Evolutionary conservation across 1,139 yeast genomes (phyloP).

Genomic region (Saccharomyces hybrid): DNA sequence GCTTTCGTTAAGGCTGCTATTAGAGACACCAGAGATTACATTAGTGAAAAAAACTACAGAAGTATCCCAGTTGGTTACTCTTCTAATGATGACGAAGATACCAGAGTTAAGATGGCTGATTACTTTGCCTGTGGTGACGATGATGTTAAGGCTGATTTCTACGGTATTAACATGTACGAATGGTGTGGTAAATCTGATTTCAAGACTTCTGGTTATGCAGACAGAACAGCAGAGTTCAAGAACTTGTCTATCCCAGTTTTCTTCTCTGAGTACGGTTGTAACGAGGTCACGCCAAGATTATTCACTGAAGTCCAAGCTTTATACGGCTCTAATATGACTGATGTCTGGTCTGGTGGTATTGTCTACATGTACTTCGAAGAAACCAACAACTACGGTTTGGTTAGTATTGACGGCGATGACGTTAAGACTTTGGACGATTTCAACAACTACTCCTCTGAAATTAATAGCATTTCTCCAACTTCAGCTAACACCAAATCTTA

Average conservation of each 20-base stretch:
- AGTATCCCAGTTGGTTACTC: constrained; percentile 74
- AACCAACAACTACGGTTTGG: constrained; percentile 68
- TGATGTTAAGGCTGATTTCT: constrained; percentile 71
- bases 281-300: constrained; percentile 50
- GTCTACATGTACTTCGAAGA: constrained; percentile 79
- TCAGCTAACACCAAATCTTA: constrained; percentile 45
- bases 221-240: constrained; percentile 62
- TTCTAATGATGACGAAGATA: constrained; percentile 64
- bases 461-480: constrained; percentile 53
- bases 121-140: constrained; percentile 68
- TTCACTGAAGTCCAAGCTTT: constrained; percentile 65
- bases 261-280: constrained; percentile 81
- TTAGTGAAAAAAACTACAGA: constrained; percentile 53
- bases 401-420: constrained; percentile 44
- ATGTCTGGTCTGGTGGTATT: constrained; percentile 84
- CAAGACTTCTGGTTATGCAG: constrained; percentile 61
- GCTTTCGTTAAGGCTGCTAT: constrained; percentile 77
- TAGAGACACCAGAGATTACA: constrained; percentile 67
- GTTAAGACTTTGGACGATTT: constrained; percentile 59
- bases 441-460: constrained; percentile 44
- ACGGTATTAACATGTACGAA: constrained; percentile 92
- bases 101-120: constrained; percentile 63
- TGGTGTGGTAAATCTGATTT: constrained; percentile 83
- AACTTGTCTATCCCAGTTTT: constrained; percentile 63
- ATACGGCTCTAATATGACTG: constrained; percentile 57